Evolutionary conservation across 1,139 yeast species (phyloP).

Genomic region (Scheffersomyces stambukii): DNA sequence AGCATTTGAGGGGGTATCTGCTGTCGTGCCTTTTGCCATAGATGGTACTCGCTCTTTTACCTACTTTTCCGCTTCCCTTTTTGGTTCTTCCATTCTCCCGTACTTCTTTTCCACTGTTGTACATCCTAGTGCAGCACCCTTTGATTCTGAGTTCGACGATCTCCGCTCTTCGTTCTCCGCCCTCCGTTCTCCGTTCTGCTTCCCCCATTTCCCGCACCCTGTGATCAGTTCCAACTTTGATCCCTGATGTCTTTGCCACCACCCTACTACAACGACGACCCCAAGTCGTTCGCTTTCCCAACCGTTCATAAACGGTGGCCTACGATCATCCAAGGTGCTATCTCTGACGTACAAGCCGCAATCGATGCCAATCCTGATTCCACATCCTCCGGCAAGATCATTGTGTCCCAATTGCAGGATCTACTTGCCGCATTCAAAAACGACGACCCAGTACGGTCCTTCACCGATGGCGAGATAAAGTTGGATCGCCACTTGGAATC

Average conservation of each 20-base stretch:
- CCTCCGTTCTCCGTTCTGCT: too few species aligned
- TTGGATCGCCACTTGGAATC: constrained; percentile 42
- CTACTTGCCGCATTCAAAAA: constrained; percentile 34
- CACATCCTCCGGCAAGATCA: constrained; percentile 18
- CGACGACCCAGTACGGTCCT: constrained; percentile 39
- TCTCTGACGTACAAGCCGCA: constrained; percentile 49
- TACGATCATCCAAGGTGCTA: constrained; percentile 62
- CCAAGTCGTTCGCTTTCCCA: constrained; percentile 72
- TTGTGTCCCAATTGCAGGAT: constrained; percentile 32
- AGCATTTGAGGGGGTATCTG: too few species aligned
- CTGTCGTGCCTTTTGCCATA: too few species aligned
- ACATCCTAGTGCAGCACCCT: too few species aligned
- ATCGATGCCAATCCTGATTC: constrained; percentile 12
- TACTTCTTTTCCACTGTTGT: too few species aligned
- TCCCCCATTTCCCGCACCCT: too few species aligned
- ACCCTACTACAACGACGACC: constrained; percentile 63
- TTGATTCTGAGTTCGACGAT: too few species aligned
- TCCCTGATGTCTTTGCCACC: constrained; percentile 26
- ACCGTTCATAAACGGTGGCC: constrained; percentile 90
- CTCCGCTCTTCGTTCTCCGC: too few species aligned
- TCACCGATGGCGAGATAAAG: constrained; percentile 36
- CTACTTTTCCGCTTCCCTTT: too few species aligned
- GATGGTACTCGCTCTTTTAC: too few species aligned
- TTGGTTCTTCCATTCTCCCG: too few species aligned
- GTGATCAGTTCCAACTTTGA: too few species aligned